Base-by-base conservation (phyloP, 2,329 filamentous ascomycete species). In the Calonectria hawksworthii region DNA sequence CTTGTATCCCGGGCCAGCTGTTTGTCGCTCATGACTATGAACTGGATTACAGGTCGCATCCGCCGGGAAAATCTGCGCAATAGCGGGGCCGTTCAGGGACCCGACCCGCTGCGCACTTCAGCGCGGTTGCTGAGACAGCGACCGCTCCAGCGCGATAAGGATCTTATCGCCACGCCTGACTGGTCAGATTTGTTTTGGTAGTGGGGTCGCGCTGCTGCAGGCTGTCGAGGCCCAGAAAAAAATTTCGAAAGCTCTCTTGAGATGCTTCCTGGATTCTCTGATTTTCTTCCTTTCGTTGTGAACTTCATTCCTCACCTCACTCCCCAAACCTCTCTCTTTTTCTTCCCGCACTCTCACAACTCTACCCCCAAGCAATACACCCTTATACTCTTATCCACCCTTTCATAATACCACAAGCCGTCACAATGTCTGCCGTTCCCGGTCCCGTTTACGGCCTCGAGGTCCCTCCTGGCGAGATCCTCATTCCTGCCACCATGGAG, bases 371-470 rank as follows among this genome's bases (percentile, higher is more conserved):
- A 54, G 18, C 23, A 36, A 16, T 36, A 41, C 50, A 13, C 41
- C 38, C 52, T 72, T 73, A 66, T 70, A 56, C 54, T 52, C 56
- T 70, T 73, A 38, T 34, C 18, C 36, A 28, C 36, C 32, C 32
- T 67, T 72, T 44, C 44, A 50, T 64, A 74, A 61, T 68, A 73
- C 16, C 41, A 61, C 32, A 61, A n/a, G 8, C 65, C 63, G 68
- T 73, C 80, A 88, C 80, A 80, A 93, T 93, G 91, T 87, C 90
- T 85, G 85, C 89, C 78, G 83, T 90, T 82, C 90, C 91, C 78
- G 94, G 97, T 86, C 95, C 94, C 85, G 90, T 99, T 85, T 99
- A 97, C 86, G 96, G 96, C 87, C 94, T 98, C 80, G 93, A 95
- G 89, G 94, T 99, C 86, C 96, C 96, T 81, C 91, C 95, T 81